These are phyloP conservation scores for Pelargonium australe DNA, from an alignment of 441 rosid genomes.

Conservation along the genomic window DNA sequence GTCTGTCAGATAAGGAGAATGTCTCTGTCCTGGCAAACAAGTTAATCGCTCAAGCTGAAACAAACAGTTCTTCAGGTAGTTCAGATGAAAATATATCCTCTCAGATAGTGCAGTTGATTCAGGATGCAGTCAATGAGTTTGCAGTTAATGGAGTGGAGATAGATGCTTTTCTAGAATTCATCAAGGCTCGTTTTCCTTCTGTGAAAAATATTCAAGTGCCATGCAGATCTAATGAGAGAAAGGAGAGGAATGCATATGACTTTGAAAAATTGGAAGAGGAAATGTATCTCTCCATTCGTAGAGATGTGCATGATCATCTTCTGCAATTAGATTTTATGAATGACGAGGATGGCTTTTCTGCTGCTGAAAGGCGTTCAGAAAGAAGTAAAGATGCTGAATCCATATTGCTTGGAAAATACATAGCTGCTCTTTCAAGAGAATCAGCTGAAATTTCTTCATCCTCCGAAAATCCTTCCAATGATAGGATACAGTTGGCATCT, in stretches of 20 bases:
- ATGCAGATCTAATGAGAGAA: constrained; percentile 33
- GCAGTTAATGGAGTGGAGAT: constrained; percentile 40
- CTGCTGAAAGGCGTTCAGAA: constrained; percentile 29
- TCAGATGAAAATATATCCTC: constrained; percentile 36
- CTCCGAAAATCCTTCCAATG: constrained; percentile 35
- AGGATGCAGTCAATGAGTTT: constrained; percentile 46
- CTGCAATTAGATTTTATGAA: constrained; percentile 22
- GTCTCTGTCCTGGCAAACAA: constrained; percentile 25
- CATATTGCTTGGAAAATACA: constrained; percentile 42
- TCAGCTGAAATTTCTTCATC: constrained; percentile 34
- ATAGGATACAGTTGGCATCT: constrained; percentile 28
- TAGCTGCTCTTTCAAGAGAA: constrained; percentile 43
- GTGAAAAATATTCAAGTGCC: constrained; percentile 41
- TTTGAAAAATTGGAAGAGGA: constrained; percentile 62
- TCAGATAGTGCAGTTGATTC: constrained; percentile 37
- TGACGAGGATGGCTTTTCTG: constrained; percentile 27
- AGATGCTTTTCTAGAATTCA: constrained; percentile 46
- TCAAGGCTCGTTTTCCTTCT: constrained; percentile 48
- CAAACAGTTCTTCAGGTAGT: constrained; percentile 28
- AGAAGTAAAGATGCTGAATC: constrained; percentile 37
- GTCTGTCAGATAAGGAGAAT: constrained; percentile 33
- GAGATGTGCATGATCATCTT: constrained; percentile 30
- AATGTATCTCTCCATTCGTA: constrained; percentile 40
- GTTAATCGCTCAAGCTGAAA: constrained; percentile 31
- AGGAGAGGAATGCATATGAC: constrained; percentile 30